These are phyloP conservation scores for Ustilago cynodontis DNA, from an alignment of 1,284 basidiomycete genomes.

Conservation along the genomic window DNA sequence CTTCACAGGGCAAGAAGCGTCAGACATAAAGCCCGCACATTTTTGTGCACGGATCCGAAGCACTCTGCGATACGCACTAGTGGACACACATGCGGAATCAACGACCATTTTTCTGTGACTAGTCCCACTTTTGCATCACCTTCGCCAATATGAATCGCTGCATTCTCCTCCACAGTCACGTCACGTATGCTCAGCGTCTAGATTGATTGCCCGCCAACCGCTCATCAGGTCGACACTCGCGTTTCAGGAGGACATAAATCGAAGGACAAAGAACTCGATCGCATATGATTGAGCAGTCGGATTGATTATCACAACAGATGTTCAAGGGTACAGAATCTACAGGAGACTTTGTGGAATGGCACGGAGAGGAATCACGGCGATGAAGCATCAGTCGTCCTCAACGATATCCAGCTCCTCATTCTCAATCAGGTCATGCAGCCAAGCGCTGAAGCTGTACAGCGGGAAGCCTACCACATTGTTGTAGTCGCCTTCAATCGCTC, in stretches of 20 bases:
- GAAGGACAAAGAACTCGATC: not conserved
- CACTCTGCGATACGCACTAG: not conserved
- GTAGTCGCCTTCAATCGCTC: conserved; percentile 90
- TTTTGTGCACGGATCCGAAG: not conserved
- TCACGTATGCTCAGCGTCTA: not conserved
- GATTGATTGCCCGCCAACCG: not conserved
- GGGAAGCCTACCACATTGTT: conserved; percentile 94
- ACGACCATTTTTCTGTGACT: conserved; percentile 1
- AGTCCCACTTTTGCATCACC: not conserved
- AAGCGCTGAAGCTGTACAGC: conserved; percentile 45
- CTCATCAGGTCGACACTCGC: not conserved
- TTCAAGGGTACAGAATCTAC: not conserved
- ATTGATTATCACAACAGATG: not conserved
- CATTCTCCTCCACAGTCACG: not conserved
- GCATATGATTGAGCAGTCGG: not conserved
- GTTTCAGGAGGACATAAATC: not conserved
- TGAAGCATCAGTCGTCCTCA: conserved; percentile 22
- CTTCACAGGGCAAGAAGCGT: conserved; percentile 50
- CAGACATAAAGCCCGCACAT: conserved; percentile 19
- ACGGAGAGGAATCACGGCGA: not conserved
- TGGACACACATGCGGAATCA: not conserved
- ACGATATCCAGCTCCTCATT: conserved; percentile 65
- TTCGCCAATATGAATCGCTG: conserved; percentile 14
- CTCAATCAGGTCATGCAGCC: conserved; percentile 64
- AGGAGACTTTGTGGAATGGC: not conserved